Conservation (phyloP, 495 filamentous ascomycete species). For the Alectoria sarmentosa region DNA sequence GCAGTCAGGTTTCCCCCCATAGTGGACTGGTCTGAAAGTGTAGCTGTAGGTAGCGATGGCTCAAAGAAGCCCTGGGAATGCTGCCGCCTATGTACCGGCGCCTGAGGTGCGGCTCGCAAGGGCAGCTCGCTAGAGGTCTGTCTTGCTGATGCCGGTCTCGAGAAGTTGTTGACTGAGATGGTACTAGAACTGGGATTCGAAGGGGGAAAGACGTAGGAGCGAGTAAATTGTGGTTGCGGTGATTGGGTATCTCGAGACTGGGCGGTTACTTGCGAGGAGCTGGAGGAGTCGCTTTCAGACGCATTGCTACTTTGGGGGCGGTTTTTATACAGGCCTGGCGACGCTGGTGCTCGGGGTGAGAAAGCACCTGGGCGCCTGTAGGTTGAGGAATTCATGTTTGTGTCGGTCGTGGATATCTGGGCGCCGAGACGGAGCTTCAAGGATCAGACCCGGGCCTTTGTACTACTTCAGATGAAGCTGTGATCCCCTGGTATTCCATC, state of each 20-base stretch:
- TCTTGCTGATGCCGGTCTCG: slow-evolving; percentile 27
- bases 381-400: slow-evolving; percentile 24
- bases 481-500: neutral
- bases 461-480: neutral
- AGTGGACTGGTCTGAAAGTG: slow-evolving; percentile 41
- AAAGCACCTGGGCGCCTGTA: slow-evolving; percentile 27
- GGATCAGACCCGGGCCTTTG: neutral
- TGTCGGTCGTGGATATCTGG: neutral
- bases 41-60: slow-evolving; percentile 69
- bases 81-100: slow-evolving; percentile 45
- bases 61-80: slow-evolving; percentile 89
- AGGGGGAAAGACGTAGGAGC: slow-evolving; percentile 28
- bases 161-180: slow-evolving; percentile 29
- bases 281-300: slow-evolving; percentile 48
- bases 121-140: slow-evolving; percentile 36
- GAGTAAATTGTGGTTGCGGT: slow-evolving; percentile 28
- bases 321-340: slow-evolving; percentile 22
- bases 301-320: slow-evolving; percentile 35
- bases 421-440: slow-evolving; percentile 1
- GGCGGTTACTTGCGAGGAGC: slow-evolving; percentile 44
- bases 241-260: slow-evolving; percentile 32
- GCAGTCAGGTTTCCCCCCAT: slow-evolving; percentile 50
- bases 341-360: slow-evolving; percentile 24
- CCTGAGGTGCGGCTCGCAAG: slow-evolving; percentile 31
- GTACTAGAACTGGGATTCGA: slow-evolving; percentile 26